Percentiles rank a stretch among this genome's conserved stretches.
phyloP scores from a whole-genome alignment of 1,139 yeast genomes.

The Suhomyces bolitotheri region DNA sequence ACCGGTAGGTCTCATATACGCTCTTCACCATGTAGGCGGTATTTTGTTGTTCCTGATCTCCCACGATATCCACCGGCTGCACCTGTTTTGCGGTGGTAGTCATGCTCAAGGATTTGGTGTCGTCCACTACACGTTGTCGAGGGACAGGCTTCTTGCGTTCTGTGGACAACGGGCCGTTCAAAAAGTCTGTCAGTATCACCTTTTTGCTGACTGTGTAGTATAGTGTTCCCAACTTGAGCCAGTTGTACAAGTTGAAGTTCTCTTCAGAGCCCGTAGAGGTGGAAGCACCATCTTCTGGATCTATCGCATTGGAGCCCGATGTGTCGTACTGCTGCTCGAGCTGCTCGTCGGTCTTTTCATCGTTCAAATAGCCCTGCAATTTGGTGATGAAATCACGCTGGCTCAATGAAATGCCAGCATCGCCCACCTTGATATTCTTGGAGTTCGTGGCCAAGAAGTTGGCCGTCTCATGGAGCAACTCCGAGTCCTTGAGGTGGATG shows the following conservation, averaged over 20 bases:
- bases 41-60: conserved; percentile 46
- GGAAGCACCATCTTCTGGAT: conserved; percentile 14
- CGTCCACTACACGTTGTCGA: conserved; percentile 42
- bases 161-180: conserved; percentile 72
- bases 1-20: conserved; percentile 41
- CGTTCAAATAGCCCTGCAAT: conserved; percentile 39
- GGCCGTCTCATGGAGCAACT: conserved; percentile 42
- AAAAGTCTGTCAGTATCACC: conserved; percentile 57
- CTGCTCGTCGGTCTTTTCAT: conserved; percentile 18
- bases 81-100: conserved; percentile 58
- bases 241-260: conserved; percentile 45
- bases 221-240: conserved; percentile 62
- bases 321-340: conserved; percentile 8
- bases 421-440: conserved; percentile 57
- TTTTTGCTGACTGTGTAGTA: conserved; percentile 48
- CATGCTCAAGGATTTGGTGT: conserved; percentile 35
- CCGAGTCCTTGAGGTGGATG: conserved; percentile 38
- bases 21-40: conserved; percentile 62
- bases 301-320: conserved; percentile 14
- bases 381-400: conserved; percentile 47
- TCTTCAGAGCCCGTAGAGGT: conserved; percentile 21
- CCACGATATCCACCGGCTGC: conserved; percentile 50
- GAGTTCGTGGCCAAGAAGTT: conserved; percentile 52
- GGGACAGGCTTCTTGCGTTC: conserved; percentile 49
- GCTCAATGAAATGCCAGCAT: conserved; percentile 49